Evolutionary conservation across 2,329 filamentous ascomycete species (phyloP), one percentile per base, ranked within the genome.

Genomic region (Triangularia verruculosa): DNA sequence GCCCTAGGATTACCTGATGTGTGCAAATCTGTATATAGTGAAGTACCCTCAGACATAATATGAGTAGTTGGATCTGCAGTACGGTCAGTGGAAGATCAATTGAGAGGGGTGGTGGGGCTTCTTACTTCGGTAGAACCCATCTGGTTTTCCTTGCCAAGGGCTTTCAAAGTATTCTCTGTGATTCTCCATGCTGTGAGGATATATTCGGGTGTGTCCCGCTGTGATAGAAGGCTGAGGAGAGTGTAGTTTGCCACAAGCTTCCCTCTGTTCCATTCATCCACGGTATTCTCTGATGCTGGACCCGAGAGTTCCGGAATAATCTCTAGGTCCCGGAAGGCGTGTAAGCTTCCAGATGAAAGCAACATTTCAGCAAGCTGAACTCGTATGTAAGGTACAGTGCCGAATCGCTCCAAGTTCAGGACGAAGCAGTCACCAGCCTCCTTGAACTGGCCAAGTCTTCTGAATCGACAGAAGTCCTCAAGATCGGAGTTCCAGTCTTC

Each of bases 91-190:
- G 7, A 13, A n/a, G 20, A 43, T 32, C n/a, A n/a, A n/a, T n/a
- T n/a, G n/a, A n/a, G n/a, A n/a, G n/a, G n/a, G n/a, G n/a, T n/a
- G n/a, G n/a, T n/a, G 22, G 12, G 13, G 25, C 32, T 8, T 7
- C 12, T 27, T 24, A 69, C 66, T 60, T 67, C 64, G 5, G 68
- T 67, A 3, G 68, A 69, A 2, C 66, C 63, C 4, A 64, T 52
- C 0, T 24, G 3, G 0, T 22, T 25, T 13, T 62, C 57, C 12
- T 8, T 12, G 12, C 17, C 56, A 2, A 66, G 54, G 30, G 20
- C 55, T 13, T 13, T 55, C 22, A 64, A 17, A 3, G 57, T 53
- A 7, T 62, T n/a, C 0, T 30, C 12, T 0, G 64, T 57, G 1
- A 57, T 27, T 7, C 20, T 4, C 52, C 57, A 56, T 17, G 59